Evolutionary conservation across 352 stramenopile genomes (phyloP), one percentile per base, ranked within the genome.

Genomic region (Phytophthora palmivora): DNA sequence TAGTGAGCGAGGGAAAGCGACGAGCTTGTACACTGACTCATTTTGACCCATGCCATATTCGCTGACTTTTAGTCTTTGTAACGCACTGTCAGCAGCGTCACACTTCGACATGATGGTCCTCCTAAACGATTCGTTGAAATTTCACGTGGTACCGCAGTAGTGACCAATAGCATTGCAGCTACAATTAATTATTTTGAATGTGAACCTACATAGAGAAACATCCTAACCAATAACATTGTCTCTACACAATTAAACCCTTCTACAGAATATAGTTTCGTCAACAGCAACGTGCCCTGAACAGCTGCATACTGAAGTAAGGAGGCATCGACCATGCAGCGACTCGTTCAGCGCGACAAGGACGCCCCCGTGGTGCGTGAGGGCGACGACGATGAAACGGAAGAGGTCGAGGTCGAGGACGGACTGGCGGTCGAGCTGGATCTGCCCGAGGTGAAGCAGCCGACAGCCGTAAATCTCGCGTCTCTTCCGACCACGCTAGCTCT

Each of bases 341-440:
- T 73, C 26, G 34, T 70, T 24, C 65, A 58, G 47, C 65, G 59
- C 22, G 46, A 60, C 33, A 73, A 70, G 58, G 65, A 43, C 21
- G 47, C 41, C 5, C 19, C 30, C 14, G 52, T 70, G 36, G 53
- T 70, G 45, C 39, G 34, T 21, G 67, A 66, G 22, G 51, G 52
- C 18, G 69, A 77, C 2, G 63, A 65, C 14, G 53, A 50, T 14
- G 47, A 44, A 11, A 46, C 48, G 9, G 30, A 61, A 14, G 56
- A 59, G 2, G 63, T 63, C 2, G 38, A 59, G 3, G 6, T 58
- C 1, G 28, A 30, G 3, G 58, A 59, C 22, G 41, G 46, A 6
- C 32, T 47, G 18, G 21, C 48, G 19, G 24, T 45, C n/a, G 41
- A 65, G 41, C 24, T 37, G 12, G 61, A 71, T 4, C 46, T 58